Evolutionary conservation across 2,329 filamentous ascomycete species (phyloP).

Genomic region (Amauroascus verrucosus): DNA sequence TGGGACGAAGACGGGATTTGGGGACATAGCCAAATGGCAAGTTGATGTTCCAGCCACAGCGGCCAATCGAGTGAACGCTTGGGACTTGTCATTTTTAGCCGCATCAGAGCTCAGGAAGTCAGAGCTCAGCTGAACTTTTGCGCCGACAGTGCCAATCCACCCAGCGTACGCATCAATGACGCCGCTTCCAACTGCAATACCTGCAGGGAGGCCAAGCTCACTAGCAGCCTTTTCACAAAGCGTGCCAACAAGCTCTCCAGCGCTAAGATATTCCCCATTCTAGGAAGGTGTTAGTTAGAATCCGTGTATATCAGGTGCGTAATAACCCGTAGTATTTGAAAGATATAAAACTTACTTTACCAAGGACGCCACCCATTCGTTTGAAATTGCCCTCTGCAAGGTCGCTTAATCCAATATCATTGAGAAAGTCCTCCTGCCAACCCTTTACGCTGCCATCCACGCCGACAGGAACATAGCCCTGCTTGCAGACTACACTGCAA

Average conservation of each 20-base stretch:
- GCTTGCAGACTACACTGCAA: conserved; percentile 94
- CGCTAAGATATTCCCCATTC: conserved; percentile 86
- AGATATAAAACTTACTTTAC: conserved; percentile 59
- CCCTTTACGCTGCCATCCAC: conserved; percentile 95
- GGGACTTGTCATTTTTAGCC: conserved; percentile 73
- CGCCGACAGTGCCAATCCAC: conserved; percentile 98
- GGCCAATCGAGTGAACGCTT: conserved; percentile 85
- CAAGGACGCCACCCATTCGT: conserved; percentile 86
- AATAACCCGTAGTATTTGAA: not conserved
- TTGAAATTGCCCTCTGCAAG: conserved; percentile 78
- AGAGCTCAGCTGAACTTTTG: conserved; percentile 68
- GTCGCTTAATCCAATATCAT: conserved; percentile 75
- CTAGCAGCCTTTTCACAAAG: conserved; percentile 72
- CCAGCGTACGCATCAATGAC: conserved; percentile 98
- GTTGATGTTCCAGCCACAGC: conserved; percentile 95
- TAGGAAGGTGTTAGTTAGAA: conserved; percentile 32
- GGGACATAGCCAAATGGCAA: conserved; percentile 93
- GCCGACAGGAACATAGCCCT: conserved; percentile 91
- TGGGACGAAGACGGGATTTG: conserved; percentile 81
- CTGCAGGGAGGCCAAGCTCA: conserved; percentile 73
- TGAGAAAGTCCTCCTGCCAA: conserved; percentile 93
- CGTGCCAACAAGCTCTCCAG: conserved; percentile 78
- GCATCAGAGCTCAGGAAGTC: conserved; percentile 57
- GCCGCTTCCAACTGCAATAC: conserved; percentile 86
- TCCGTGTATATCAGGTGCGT: not conserved